A percentile compares a stretch with the other conserved stretches of the same genome.
These are phyloP conservation scores for Emmonsiellopsis sp. DNA, from an alignment of 2,329 filamentous ascomycete species.

Conservation along the genomic window DNA sequence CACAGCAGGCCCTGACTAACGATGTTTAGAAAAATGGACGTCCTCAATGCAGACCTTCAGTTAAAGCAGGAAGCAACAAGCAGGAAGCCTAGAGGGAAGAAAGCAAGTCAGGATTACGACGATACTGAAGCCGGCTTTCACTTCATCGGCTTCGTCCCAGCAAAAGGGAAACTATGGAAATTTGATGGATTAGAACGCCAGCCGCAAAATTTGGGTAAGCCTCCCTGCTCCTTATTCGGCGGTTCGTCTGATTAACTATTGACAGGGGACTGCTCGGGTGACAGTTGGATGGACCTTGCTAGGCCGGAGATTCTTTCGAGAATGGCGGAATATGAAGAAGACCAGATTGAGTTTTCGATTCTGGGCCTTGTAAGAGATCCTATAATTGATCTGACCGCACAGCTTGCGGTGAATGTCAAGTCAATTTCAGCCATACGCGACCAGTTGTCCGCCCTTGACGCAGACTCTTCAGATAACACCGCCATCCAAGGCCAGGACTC, in stretches of 20 bases:
- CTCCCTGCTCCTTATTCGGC: not conserved
- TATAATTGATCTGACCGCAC: constrained; percentile 36
- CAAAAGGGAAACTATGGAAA: constrained; percentile 69
- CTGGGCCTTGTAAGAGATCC: constrained; percentile 65
- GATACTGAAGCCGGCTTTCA: constrained; percentile 63
- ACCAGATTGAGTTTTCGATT: constrained; percentile 64
- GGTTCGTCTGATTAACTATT: constrained; percentile 9
- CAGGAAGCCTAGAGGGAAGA: constrained; percentile 19
- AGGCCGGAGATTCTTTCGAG: constrained; percentile 55
- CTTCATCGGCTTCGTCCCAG: constrained; percentile 80
- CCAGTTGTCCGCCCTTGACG: constrained; percentile 9
- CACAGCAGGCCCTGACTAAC: not conserved
- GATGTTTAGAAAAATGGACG: constrained; percentile 56
- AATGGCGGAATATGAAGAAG: constrained; percentile 58
- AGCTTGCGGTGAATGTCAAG: constrained; percentile 38
- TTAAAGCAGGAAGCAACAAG: constrained; percentile 41
- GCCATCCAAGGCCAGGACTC: constrained; percentile 24
- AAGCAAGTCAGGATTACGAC: constrained; percentile 34
- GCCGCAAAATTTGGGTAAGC: constrained; percentile 53
- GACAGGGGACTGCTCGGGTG: constrained; percentile 32
- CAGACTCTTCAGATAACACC: constrained; percentile 7
- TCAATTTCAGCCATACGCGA: constrained; percentile 31
- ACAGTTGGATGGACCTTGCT: constrained; percentile 59
- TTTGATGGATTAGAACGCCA: constrained; percentile 72
- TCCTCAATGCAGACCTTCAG: constrained; percentile 60